Evolutionary conservation across 352 stramenopile genomes (phyloP), one percentile per base, ranked within the genome.

Genomic region (Globisporangium splendens): DNA sequence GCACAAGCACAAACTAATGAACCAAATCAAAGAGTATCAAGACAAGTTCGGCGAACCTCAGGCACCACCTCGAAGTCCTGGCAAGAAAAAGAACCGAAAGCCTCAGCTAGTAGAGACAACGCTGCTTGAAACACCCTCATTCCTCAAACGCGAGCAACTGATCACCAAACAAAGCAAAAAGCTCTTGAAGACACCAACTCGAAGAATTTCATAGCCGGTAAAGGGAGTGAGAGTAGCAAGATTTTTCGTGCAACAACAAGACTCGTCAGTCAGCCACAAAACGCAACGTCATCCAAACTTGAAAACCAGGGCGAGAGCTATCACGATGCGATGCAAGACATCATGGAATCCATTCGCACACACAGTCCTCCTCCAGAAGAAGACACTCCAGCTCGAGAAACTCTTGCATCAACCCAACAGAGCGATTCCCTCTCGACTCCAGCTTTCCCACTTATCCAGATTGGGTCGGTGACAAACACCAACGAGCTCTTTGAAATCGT

Each of bases 401-500:
- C 24, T 22, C 24, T 14, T 14, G 15, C 46, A 8, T 8, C 21
- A n/a, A 18, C 14, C 15, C 12, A 22, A 21, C 15, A 21, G 20
- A 20, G 20, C n/a, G 18, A 46, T 35, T 14, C 20, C 4, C 28
- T 7, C 6, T 22, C 55, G 1, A 24, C 28, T n/a, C 52, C 63
- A 7, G 28, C 56, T 4, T 56, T 84, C 20, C 67, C 71, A 14
- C 14, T 75, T 15, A 75, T 79, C 24, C 71, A 75, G 17, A 63
- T 79, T 18, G 71, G 71, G 20, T 73, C 62, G 1, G 52, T 73
- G n/a, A 73, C 72, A 17, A 84, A 74, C 56, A 79, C 74, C 0
- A 69, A 84, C 50, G 74, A 84, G 47, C 54, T 79, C 18, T 70
- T 84, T 50, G 72, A 84, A 50, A 73, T 84, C 33, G 63, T 79